Percentiles rank a stretch among this genome's conserved stretches.
phyloP scores from a whole-genome alignment of 495 filamentous ascomycete species.

The Annulohypoxylon stygium region DNA sequence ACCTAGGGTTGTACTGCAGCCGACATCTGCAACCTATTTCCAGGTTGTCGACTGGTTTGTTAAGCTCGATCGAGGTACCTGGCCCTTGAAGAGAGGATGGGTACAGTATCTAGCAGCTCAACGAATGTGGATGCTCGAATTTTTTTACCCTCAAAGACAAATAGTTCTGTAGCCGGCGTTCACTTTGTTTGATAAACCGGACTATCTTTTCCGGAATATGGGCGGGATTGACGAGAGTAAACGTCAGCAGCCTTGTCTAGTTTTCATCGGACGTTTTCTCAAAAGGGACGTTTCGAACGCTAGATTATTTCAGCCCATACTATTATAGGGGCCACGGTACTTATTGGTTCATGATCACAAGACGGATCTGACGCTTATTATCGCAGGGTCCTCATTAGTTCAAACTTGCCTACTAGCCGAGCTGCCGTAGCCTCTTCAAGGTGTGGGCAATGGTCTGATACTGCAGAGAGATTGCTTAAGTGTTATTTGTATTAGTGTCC shows the following conservation, averaged over 20 bases:
- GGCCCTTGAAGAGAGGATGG: slow-evolving; percentile 3
- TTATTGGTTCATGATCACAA: slow-evolving; percentile 27
- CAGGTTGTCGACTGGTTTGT: slow-evolving; percentile 28
- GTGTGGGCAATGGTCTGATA: slow-evolving; percentile 43
- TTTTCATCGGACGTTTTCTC: slow-evolving; percentile 21
- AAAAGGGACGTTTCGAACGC: slow-evolving; percentile 16
- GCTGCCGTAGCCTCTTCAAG: slow-evolving; percentile 16
- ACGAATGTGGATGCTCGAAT: slow-evolving; percentile 9
- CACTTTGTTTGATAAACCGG: slow-evolving; percentile 32
- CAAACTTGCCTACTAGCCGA: slow-evolving; percentile 16
- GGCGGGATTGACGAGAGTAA: slow-evolving; percentile 21
- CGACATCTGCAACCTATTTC: slow-evolving; percentile 35
- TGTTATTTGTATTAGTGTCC: neutral
- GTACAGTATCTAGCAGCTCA: neutral
- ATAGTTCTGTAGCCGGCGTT: neutral
- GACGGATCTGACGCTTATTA: slow-evolving; percentile 36
- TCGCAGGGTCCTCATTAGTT: slow-evolving; percentile 27
- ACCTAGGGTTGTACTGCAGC: slow-evolving; percentile 44
- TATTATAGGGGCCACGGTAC: slow-evolving; percentile 4
- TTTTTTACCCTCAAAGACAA: neutral
- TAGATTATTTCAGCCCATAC: slow-evolving; percentile 25
- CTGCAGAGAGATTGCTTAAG: slow-evolving; percentile 21
- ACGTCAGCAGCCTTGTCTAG: slow-evolving; percentile 27
- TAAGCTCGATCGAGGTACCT: slow-evolving; percentile 17
- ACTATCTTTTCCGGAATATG: slow-evolving; percentile 21